Percentiles rank a stretch among this genome's conserved stretches.
These are phyloP conservation scores for Baeospora myosura DNA, from an alignment of 1,284 basidiomycete species.

Conservation along the genomic window DNA sequence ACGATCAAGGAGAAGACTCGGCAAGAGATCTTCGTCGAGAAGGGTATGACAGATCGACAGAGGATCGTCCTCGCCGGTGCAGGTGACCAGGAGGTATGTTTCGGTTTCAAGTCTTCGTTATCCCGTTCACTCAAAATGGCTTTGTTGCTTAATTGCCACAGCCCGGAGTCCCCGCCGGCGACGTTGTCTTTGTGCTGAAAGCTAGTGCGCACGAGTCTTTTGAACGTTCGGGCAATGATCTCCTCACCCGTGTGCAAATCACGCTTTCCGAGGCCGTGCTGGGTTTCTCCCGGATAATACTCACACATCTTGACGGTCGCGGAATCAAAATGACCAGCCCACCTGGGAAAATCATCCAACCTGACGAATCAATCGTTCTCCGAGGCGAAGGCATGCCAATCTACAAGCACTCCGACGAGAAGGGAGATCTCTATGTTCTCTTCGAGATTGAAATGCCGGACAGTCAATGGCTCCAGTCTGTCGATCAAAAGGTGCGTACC, in stretches of 20 bases:
- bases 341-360: conserved; percentile 68
- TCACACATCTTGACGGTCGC: conserved; percentile 86
- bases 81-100: conserved; percentile 77
- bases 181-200: conserved; percentile 82
- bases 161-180: conserved; percentile 79
- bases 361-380: conserved; percentile 67
- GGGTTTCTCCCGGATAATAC: conserved; percentile 80
- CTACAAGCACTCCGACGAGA: conserved; percentile 56
- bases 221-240: conserved; percentile 71
- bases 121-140: not conserved
- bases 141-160: conserved; percentile 25
- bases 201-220: conserved; percentile 69
- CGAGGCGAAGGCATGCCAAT: conserved; percentile 84
- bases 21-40: conserved; percentile 80
- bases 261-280: conserved; percentile 89
- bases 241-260: conserved; percentile 71
- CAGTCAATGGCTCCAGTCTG: conserved; percentile 55
- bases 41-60: conserved; percentile 83
- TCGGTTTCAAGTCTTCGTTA: conserved; percentile 7
- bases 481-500: conserved; percentile 48
- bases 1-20: conserved; percentile 83
- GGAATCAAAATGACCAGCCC: conserved; percentile 73
- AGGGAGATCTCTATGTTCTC: conserved; percentile 77
- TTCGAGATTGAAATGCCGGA: conserved; percentile 84
- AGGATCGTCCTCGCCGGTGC: conserved; percentile 84